A percentile compares a stretch with the other conserved stretches of the same genome.
These are phyloP conservation scores for Populus euphratica DNA, from an alignment of 345 rosid species.

Conservation along the genomic window DNA sequence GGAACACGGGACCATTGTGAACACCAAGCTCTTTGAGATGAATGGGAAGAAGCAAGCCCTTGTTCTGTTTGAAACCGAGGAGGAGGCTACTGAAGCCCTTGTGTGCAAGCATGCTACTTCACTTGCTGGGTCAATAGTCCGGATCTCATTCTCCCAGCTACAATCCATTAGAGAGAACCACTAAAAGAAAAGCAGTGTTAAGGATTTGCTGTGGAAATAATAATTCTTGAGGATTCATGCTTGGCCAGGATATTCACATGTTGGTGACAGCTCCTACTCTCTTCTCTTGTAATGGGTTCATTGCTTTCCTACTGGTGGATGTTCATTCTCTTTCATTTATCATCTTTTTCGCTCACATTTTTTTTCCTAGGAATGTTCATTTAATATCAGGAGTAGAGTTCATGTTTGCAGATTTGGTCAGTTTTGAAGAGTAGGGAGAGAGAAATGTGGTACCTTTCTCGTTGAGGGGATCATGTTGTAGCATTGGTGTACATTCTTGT, in stretches of 20 bases:
- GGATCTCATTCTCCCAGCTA: slow-evolving; percentile 96
- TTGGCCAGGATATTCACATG: slow-evolving; percentile 24
- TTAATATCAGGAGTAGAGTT: slow-evolving; percentile 12
- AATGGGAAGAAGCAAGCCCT: slow-evolving; percentile 92
- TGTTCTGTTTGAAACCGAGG: slow-evolving; percentile 75
- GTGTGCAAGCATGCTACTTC: slow-evolving; percentile 89
- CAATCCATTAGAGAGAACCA: slow-evolving; percentile 46
- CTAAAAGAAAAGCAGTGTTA: not conserved
- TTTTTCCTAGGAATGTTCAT: slow-evolving; percentile 8
- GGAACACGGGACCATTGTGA: slow-evolving; percentile 64
- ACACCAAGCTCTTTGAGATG: slow-evolving; percentile 86
- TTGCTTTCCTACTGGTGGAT: slow-evolving; percentile 25
- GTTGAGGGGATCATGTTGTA: slow-evolving; percentile 19
- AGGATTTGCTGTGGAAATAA: slow-evolving; percentile 10
- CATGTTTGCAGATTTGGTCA: slow-evolving; percentile 18
- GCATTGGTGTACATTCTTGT: slow-evolving; percentile 23
- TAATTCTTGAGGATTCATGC: slow-evolving; percentile 14
- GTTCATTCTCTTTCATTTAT: not conserved
- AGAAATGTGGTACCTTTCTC: not conserved
- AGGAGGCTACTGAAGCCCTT: slow-evolving; percentile 88
- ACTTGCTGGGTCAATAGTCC: slow-evolving; percentile 70
- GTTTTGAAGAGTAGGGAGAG: slow-evolving; percentile 24
- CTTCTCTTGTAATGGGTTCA: slow-evolving; percentile 17
- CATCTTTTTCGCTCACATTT: not conserved
- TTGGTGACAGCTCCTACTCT: slow-evolving; percentile 17